Evolutionary conservation across 169 alveolate genomes (phyloP).

Genomic region (Cryptosporidium canis): DNA sequence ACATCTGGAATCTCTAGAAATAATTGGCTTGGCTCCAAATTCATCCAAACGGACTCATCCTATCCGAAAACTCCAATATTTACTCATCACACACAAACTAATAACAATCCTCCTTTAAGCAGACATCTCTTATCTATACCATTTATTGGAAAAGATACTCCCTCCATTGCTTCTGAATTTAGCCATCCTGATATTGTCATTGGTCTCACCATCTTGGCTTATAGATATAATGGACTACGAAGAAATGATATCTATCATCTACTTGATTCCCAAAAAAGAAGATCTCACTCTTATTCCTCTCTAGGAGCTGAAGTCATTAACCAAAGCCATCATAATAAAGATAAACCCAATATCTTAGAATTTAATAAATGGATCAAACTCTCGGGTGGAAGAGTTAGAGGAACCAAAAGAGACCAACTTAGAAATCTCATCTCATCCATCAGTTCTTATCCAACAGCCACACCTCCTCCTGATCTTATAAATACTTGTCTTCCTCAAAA

Average conservation of each 20-base stretch:
- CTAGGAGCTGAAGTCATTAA: too few relatives aligned
- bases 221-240: slow-evolving; percentile 89
- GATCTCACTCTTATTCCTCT: too few relatives aligned
- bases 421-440: slow-evolving; percentile 67
- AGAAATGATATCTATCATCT: slow-evolving; percentile 82
- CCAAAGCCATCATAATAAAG: too few relatives aligned
- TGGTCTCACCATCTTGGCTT: slow-evolving; percentile 87
- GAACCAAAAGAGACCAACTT: slow-evolving; percentile 75
- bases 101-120: slow-evolving; percentile 30
- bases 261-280: slow-evolving; percentile 30
- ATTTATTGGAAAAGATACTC: slow-evolving; percentile 92
- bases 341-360: slow-evolving; percentile 52
- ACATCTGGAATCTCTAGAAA: not conserved
- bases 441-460: slow-evolving; percentile 40
- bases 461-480: not conserved
- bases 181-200: slow-evolving; percentile 92
- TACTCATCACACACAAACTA: too few relatives aligned
- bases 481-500: not conserved
- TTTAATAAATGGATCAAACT: slow-evolving; percentile 74
- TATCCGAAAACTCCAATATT: too few relatives aligned
- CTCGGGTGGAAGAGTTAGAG: slow-evolving; percentile 79
- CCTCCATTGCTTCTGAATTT: slow-evolving; percentile 89
- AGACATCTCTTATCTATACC: slow-evolving; percentile 91
- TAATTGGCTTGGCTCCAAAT: slow-evolving; percentile 24
- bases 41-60: not conserved